phyloP scores from a whole-genome alignment of 768 basidiomycete species.

The Podaxis sp. region DNA sequence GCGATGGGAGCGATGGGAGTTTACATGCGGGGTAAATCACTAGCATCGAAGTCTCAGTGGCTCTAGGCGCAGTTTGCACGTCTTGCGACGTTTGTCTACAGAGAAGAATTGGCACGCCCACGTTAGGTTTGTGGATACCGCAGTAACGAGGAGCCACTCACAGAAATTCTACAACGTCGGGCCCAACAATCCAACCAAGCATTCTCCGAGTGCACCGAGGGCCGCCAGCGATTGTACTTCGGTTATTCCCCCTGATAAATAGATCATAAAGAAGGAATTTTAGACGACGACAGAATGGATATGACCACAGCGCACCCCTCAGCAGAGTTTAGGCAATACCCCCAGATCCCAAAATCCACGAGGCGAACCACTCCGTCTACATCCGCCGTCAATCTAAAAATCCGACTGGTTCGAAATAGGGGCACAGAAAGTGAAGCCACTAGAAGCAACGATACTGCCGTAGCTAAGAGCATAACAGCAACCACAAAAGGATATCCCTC shows the following conservation, averaged over 20 bases:
- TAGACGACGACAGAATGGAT: too few species aligned
- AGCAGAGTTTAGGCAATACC: neutral
- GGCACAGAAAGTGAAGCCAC: slow-evolving; percentile 3
- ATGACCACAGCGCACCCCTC: neutral
- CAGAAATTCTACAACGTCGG: neutral
- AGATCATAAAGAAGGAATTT: neutral
- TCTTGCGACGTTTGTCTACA: neutral
- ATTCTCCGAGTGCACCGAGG: neutral
- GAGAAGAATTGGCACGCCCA: too few species aligned
- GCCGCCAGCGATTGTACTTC: neutral
- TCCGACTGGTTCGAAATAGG: neutral
- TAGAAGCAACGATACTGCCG: neutral
- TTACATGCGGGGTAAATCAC: slow-evolving; percentile 1
- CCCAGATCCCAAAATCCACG: slow-evolving; percentile 9
- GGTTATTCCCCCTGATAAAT: neutral
- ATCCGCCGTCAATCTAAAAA: slow-evolving; percentile 1
- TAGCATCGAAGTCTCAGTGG: neutral
- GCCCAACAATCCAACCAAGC: neutral
- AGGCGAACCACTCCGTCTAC: neutral
- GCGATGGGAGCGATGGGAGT: neutral
- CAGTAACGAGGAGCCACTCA: neutral
- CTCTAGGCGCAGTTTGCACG: neutral
- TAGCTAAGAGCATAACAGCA: neutral
- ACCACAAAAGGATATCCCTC: neutral
- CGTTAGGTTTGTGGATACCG: too few species aligned